These are phyloP conservation scores for Septoria petroselini DNA, from an alignment of 2,329 filamentous ascomycete species.

Conservation along the genomic window DNA sequence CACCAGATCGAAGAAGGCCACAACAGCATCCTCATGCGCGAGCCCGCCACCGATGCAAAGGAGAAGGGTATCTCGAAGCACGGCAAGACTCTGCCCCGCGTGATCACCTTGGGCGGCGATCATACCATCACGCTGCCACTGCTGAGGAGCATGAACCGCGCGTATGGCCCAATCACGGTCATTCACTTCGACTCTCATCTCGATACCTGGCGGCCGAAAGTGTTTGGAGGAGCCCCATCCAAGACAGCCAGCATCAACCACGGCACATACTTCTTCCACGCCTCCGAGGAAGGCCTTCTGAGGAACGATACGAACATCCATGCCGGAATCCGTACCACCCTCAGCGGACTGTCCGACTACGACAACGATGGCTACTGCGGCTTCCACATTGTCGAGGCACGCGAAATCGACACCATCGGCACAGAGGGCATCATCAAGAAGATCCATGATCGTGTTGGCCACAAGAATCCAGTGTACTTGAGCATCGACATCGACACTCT, in stretches of 20 bases:
- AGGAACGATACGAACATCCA: conserved; percentile 83
- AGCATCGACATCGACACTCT: conserved; percentile 85
- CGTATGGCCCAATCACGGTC: conserved; percentile 51
- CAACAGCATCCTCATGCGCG: conserved; percentile 67
- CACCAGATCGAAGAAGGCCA: conserved; percentile 84
- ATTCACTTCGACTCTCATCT: conserved; percentile 61
- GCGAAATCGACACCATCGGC: conserved; percentile 67
- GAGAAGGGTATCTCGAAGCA: conserved; percentile 66
- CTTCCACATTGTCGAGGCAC: conserved; percentile 76
- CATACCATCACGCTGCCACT: conserved; percentile 62
- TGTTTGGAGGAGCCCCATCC: conserved; percentile 77
- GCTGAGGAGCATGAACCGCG: conserved; percentile 58
- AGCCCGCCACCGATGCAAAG: conserved; percentile 65
- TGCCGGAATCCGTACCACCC: conserved; percentile 78
- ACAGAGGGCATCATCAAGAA: conserved; percentile 70
- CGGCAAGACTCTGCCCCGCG: conserved; percentile 71
- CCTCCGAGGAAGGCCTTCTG: conserved; percentile 71
- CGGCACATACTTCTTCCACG: conserved; percentile 86
- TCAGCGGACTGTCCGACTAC: conserved; percentile 75
- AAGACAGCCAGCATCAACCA: conserved; percentile 75
- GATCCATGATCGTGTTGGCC: conserved; percentile 66
- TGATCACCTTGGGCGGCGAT: conserved; percentile 68
- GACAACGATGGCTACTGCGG: conserved; percentile 83
- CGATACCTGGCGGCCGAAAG: conserved; percentile 72
- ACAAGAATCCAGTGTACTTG: conserved; percentile 71